Evolutionary conservation across 2,329 filamentous ascomycete genomes (phyloP), one percentile per base, ranked within the genome.

Genomic region (Westerdykella sp.): DNA sequence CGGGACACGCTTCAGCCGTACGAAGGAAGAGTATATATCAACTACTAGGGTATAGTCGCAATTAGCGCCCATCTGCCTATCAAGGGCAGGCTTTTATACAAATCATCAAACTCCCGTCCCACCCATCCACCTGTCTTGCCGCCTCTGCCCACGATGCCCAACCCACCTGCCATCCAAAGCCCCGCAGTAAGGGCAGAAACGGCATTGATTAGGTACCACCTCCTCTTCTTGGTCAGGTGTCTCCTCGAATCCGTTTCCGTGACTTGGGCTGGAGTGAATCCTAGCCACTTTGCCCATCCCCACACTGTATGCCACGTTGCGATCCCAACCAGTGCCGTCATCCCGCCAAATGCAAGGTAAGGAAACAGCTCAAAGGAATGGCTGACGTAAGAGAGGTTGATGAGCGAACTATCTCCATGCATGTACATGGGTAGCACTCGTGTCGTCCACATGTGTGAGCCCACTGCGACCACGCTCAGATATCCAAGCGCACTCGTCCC

Each of bases 401-500:
- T 83, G 42, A 91, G 84, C n/a, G 87, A 86, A 57, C 83, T 89
- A 46, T 90, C 88, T 6, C 90, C 90, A 42, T 94, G 86, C 36
- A 88, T 77, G 22, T 79, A 72, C 28, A 90, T 67, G 2, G 93
- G 91, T 21, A 94, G 72, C 2, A 80, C 68, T 28, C 91, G 80
- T 64, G 94, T 95, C 45, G 89, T 74, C 48, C 82, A 78, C 2
- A 84, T 77, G 66, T 97, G 91, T 5, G 80, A 80, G 1, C 76
- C 72, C 21, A 91, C 74, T 15, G 91, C 69, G 0, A 78, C 76
- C 1, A 79, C 63, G 14, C 94, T 73, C 0, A 74, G 68, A 62
- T 89, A 96, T 1, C 93, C 91, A 0, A 87, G 76, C 2, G 77
- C 68, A 21, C 84, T 83, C 36, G 85, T 85, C 43, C 81, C 78